Base-by-base conservation (phyloP, 1,284 basidiomycete genomes). In the Austroboletus niveus region DNA sequence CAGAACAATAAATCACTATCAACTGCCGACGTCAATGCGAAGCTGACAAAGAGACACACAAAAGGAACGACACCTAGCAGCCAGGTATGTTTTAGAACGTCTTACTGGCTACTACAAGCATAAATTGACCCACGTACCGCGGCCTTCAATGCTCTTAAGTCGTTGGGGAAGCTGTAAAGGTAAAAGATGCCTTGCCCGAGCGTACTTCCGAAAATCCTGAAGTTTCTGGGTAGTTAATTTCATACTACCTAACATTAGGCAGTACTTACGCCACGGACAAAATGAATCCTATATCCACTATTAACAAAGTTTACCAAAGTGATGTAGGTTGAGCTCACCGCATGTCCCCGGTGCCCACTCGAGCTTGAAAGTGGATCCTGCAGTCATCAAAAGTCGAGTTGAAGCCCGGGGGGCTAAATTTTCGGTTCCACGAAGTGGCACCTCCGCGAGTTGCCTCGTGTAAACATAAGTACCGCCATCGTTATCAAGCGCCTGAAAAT, bases 151-250 rank as follows among this genome's bases (percentile, higher is more conserved):
- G 42, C 36, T 30, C 10, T 58, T 6, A 58, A n/a, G 41, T 60
- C 59, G 4, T 17, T 30, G 8, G 57, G 51, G 32, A 58, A 60
- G 29, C 30, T 55, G 14, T 6, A 29, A 29, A 52, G 45, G n/a
- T 61, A 61, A 34, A 56, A 52, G 3, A 51, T 31, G 14, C 38
- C 43, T 24, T 55, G 55, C 1, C 55, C 55, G 8, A 58, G 20
- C 20, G 39, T 57, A n/a, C 58, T 49, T 7, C 58, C 57, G 12
- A 47, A 55, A 7, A 56, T 38, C 34, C 56, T 57, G 9, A 22
- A 0, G 1, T 24, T 38, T 7, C 24, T 17, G 7, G 40, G 22
- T 15, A 24, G 40, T 41, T 8, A 22, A 14, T 11, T 22, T 12
- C 12, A 8, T 5, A 34, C 14, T 15, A 10, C n/a, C 22, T 24